Conservation (phyloP, 2,329 filamentous ascomycete genomes). For the Trichoderma gracile region DNA sequence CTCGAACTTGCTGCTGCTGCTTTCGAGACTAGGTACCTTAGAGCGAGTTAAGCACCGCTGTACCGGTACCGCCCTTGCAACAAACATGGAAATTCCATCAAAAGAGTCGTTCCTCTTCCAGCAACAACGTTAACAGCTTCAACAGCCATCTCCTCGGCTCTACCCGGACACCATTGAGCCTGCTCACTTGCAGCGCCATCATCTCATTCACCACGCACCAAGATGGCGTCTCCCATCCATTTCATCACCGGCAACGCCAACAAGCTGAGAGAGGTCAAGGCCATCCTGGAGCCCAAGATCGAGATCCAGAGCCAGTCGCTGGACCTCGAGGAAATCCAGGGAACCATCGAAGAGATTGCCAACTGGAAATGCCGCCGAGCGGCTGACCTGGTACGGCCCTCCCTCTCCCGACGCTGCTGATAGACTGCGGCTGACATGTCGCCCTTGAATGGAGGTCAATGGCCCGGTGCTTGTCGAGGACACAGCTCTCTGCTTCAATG, state of each 20-base stretch:
- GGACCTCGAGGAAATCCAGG: constrained; percentile 88
- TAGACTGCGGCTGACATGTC: not conserved
- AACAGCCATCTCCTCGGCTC: not conserved
- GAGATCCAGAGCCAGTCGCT: constrained; percentile 71
- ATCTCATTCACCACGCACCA: not conserved
- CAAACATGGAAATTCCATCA: not conserved
- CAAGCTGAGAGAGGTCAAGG: constrained; percentile 86
- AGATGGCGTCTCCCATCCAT: constrained; percentile 55
- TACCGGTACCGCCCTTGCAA: too few species aligned
- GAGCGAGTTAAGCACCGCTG: not conserved
- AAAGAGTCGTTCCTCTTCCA: not conserved
- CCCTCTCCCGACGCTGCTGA: not conserved
- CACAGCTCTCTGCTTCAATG: constrained; percentile 90
- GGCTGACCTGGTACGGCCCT: constrained; percentile 64
- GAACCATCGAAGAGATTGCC: constrained; percentile 88
- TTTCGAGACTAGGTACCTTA: not conserved
- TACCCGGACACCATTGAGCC: too few species aligned
- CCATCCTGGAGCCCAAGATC: constrained; percentile 76
- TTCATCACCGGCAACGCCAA: constrained; percentile 98
- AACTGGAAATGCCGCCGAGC: constrained; percentile 82
- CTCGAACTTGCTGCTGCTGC: not conserved
- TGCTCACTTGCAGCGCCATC: not conserved
- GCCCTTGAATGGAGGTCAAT: constrained; percentile 57
- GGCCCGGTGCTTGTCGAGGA: constrained; percentile 95
- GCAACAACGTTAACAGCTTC: not conserved